Evolutionary conservation across 441 rosid species (phyloP).

Genomic region (Gossypium davidsonii): DNA sequence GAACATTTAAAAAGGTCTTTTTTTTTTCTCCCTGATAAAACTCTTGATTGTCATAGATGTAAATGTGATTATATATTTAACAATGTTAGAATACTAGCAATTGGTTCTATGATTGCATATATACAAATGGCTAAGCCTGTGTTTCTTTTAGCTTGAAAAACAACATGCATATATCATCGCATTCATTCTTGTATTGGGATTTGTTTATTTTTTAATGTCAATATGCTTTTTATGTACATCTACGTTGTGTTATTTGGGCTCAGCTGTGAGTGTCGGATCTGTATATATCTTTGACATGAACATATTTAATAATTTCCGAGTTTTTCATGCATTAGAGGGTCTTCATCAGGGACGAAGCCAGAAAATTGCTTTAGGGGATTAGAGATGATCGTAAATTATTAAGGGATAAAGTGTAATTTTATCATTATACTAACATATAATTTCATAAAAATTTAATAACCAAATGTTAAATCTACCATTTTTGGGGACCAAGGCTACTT

Average conservation of each 20-base stretch:
- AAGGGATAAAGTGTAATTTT: too few species aligned
- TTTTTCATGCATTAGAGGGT: background rate
- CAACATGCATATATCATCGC: background rate
- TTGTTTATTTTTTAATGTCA: background rate
- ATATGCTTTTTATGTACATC: background rate
- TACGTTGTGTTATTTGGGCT: background rate
- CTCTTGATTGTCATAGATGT: conserved; percentile 15
- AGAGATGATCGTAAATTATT: too few species aligned
- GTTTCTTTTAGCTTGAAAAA: conserved; percentile 9
- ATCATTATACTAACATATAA: too few species aligned
- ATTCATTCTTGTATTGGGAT: background rate
- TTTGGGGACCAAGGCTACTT: too few species aligned
- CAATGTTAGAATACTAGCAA: background rate
- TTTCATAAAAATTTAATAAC: too few species aligned
- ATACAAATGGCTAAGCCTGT: background rate
- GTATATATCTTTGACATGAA: background rate
- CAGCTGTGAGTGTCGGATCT: background rate
- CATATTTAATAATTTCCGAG: too few species aligned
- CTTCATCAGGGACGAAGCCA: too few species aligned
- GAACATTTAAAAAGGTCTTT: conserved; percentile 1
- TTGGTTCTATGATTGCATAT: background rate
- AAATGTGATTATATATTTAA: conserved; percentile 14
- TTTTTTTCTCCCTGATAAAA: background rate
- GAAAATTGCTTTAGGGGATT: too few species aligned
- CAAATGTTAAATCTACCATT: too few species aligned